A percentile compares a stretch with the other conserved stretches of the same genome.
phyloP scores from a whole-genome alignment of 2,329 filamentous ascomycete species.

The Alternaria sp. region DNA sequence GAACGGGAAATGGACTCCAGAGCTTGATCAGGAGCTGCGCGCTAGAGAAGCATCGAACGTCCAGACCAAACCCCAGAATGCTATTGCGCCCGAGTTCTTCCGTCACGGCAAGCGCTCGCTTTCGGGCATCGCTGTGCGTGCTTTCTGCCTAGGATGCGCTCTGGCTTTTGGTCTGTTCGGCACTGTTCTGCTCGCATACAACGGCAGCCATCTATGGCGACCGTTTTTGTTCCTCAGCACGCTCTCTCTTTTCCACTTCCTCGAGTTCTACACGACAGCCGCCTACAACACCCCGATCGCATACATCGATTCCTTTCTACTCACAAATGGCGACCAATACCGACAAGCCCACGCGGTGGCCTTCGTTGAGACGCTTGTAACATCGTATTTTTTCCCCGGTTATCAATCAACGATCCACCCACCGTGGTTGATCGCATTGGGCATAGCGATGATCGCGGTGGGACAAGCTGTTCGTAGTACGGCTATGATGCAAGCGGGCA shows the following conservation, averaged over 20 bases:
- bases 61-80: slow-evolving; percentile 22
- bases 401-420: slow-evolving; percentile 56
- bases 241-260: slow-evolving; percentile 87
- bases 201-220: slow-evolving; percentile 62
- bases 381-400: slow-evolving; percentile 63
- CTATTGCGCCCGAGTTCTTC: slow-evolving; percentile 47
- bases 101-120: slow-evolving; percentile 56
- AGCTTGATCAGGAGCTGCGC: slow-evolving; percentile 38
- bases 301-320: slow-evolving; percentile 77
- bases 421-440: slow-evolving; percentile 56
- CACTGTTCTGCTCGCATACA: slow-evolving; percentile 38
- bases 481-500: slow-evolving; percentile 89
- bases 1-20: slow-evolving; percentile 34
- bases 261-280: slow-evolving; percentile 94
- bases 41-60: slow-evolving; percentile 33
- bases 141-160: slow-evolving; percentile 55
- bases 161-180: slow-evolving; percentile 46
- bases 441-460: slow-evolving; percentile 68
- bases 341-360: slow-evolving; percentile 82
- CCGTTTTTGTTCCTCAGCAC: slow-evolving; percentile 69
- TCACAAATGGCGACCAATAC: slow-evolving; percentile 86
- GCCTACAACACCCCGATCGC: slow-evolving; percentile 80
- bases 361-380: slow-evolving; percentile 74
- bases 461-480: slow-evolving; percentile 80
- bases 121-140: slow-evolving; percentile 56